Percentiles rank a stretch among this genome's conserved stretches.
Conservation (phyloP, 2,329 filamentous ascomycete genomes). For the Aspergillus quadricinctus region DNA sequence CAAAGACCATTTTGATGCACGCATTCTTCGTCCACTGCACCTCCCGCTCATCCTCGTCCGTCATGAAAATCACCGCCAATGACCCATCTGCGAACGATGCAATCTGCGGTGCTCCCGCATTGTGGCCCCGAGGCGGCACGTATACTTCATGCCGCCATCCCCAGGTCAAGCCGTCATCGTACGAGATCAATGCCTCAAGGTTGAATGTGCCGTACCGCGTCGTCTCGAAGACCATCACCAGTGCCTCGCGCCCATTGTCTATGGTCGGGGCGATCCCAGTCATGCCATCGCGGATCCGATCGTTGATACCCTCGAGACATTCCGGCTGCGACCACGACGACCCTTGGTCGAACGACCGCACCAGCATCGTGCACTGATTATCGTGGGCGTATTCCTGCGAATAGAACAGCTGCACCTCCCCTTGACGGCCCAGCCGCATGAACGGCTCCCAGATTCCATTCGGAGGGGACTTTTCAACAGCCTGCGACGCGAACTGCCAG, state of each 20-base stretch:
- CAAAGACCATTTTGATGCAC: slow-evolving; percentile 40
- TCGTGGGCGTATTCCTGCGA: slow-evolving; percentile 45
- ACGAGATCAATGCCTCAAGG: slow-evolving; percentile 44
- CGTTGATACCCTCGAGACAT: slow-evolving; percentile 39
- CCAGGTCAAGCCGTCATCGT: slow-evolving; percentile 43
- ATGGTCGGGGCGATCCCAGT: slow-evolving; percentile 38
- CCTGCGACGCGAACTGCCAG: slow-evolving; percentile 45
- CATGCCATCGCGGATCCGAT: slow-evolving; percentile 38
- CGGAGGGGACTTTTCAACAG: slow-evolving; percentile 36
- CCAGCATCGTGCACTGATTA: slow-evolving; percentile 50
- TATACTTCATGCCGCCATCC: slow-evolving; percentile 40
- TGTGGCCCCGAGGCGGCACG: slow-evolving; percentile 32
- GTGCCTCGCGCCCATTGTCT: slow-evolving; percentile 30
- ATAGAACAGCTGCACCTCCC: slow-evolving; percentile 45
- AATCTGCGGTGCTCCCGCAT: slow-evolving; percentile 46
- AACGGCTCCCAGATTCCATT: slow-evolving; percentile 50
- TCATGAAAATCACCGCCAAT: slow-evolving; percentile 46
- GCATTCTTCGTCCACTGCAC: slow-evolving; percentile 39
- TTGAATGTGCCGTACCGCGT: slow-evolving; percentile 40
- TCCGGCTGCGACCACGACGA: slow-evolving; percentile 41
- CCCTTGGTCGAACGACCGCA: slow-evolving; percentile 42
- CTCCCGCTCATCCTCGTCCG: slow-evolving; percentile 38
- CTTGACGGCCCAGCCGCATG: slow-evolving; percentile 37
- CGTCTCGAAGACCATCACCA: slow-evolving; percentile 47
- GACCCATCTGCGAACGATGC: slow-evolving; percentile 37